These are phyloP conservation scores for Salix suchowensis DNA, from an alignment of 345 rosid species.

Conservation along the genomic window DNA sequence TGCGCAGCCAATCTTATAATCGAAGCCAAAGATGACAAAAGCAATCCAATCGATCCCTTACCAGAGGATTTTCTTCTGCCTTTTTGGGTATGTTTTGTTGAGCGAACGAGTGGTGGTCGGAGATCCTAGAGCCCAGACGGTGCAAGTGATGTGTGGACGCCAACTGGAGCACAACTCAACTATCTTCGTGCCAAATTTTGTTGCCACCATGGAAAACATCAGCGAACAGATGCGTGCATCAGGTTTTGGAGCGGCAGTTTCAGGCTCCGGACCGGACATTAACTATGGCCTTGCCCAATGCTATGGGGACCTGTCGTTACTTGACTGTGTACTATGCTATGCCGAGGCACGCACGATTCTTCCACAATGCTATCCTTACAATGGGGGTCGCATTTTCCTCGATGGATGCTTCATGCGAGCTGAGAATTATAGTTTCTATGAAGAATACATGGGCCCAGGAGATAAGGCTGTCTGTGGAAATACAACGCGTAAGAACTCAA, in stretches of 20 bases:
- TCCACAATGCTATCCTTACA: conserved; percentile 81
- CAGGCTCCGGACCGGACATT: conserved; percentile 66
- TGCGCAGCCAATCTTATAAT: conserved; percentile 7
- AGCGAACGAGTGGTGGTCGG: conserved; percentile 23
- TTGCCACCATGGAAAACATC: conserved; percentile 75
- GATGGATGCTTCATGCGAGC: conserved; percentile 97
- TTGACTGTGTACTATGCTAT: conserved; percentile 84
- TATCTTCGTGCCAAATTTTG: conserved; percentile 65
- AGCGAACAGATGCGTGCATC: conserved; percentile 51
- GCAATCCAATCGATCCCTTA: not conserved
- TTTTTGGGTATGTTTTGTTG: conserved; percentile 15
- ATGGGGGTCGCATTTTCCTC: conserved; percentile 71
- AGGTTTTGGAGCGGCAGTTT: conserved; percentile 57
- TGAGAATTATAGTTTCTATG: conserved; percentile 74
- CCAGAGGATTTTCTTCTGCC: conserved; percentile 4
- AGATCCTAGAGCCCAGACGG: conserved; percentile 54
- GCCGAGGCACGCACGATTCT: conserved; percentile 84
- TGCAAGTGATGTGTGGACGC: conserved; percentile 39
- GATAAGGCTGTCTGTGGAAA: conserved; percentile 69
- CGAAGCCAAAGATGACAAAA: conserved; percentile 21
- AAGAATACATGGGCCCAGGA: conserved; percentile 52
- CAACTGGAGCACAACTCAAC: conserved; percentile 58
- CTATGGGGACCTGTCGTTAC: conserved; percentile 71
- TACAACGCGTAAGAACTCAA: conserved; percentile 31
- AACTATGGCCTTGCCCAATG: conserved; percentile 86